These are phyloP conservation scores for Berberis vulgaris DNA, from an alignment of 164 flowering plant species.

Conservation along the genomic window DNA sequence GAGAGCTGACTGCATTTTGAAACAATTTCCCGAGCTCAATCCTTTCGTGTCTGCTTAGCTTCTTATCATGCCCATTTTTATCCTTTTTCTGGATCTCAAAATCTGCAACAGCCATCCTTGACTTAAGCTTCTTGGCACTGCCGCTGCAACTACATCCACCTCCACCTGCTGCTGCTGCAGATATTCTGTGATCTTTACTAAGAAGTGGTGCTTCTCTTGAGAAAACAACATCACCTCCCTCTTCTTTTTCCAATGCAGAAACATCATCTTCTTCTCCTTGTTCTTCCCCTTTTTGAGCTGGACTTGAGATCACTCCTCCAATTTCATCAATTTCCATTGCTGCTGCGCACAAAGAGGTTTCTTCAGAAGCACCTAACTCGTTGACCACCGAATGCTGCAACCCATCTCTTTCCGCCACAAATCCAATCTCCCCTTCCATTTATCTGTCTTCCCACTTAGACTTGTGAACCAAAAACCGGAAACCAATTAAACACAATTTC, in stretches of 20 bases:
- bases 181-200: slow-evolving; percentile 22
- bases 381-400: slow-evolving; percentile 8
- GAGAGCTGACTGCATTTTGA: slow-evolving; percentile 81
- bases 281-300: slow-evolving; percentile 13
- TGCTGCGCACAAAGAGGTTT: slow-evolving; percentile 15
- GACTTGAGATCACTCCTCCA: slow-evolving; percentile 10
- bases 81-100: slow-evolving; percentile 39
- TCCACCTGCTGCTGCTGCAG: slow-evolving; percentile 1
- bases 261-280: slow-evolving; percentile 1
- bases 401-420: background rate
- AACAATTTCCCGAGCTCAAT: slow-evolving; percentile 72
- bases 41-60: slow-evolving; percentile 68
- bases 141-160: slow-evolving; percentile 24
- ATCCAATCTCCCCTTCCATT: slow-evolving; percentile 29
- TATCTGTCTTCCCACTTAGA: background rate
- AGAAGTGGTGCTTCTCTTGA: slow-evolving; percentile 59
- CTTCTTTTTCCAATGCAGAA: slow-evolving; percentile 28
- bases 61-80: slow-evolving; percentile 40
- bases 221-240: slow-evolving; percentile 52
- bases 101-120: slow-evolving; percentile 33
- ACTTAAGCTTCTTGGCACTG: slow-evolving; percentile 47
- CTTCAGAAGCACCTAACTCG: slow-evolving; percentile 17
- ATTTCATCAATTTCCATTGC: slow-evolving; percentile 45
- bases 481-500: no score
- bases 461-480: no score